These are phyloP conservation scores for Protostelium mycophagum DNA, from an alignment of 78 protist species.

Conservation along the genomic window DNA sequence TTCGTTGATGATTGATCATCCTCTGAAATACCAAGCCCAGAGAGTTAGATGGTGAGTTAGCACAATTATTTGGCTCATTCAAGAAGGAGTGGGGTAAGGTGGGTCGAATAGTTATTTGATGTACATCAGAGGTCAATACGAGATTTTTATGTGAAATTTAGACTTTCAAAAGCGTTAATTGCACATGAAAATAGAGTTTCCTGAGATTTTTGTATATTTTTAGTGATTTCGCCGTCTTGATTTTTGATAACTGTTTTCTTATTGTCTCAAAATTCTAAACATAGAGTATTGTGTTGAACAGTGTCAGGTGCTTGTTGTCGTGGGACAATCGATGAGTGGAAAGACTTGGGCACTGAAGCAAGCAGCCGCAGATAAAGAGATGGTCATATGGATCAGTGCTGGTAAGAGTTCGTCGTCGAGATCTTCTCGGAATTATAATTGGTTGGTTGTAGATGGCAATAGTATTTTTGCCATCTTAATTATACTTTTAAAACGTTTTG, in stretches of 20 bases:
- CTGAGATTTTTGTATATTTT: too few species aligned
- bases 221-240: too few species aligned
- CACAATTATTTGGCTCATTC: neutral
- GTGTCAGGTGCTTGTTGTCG: neutral
- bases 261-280: too few species aligned
- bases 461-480: too few species aligned
- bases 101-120: neutral
- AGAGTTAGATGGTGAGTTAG: neutral
- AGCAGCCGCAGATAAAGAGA: neutral
- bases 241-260: too few species aligned
- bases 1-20: neutral
- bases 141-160: too few species aligned
- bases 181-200: too few species aligned
- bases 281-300: neutral
- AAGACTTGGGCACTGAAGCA: neutral
- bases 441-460: too few species aligned
- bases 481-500: too few species aligned
- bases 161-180: too few species aligned
- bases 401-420: neutral
- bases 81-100: neutral
- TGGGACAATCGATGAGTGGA: neutral
- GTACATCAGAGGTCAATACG: too few species aligned
- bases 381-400: neutral
- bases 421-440: neutral
- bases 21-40: neutral